Base-by-base conservation (phyloP, 768 basidiomycete genomes). In the Mycena galericulata region DNA sequence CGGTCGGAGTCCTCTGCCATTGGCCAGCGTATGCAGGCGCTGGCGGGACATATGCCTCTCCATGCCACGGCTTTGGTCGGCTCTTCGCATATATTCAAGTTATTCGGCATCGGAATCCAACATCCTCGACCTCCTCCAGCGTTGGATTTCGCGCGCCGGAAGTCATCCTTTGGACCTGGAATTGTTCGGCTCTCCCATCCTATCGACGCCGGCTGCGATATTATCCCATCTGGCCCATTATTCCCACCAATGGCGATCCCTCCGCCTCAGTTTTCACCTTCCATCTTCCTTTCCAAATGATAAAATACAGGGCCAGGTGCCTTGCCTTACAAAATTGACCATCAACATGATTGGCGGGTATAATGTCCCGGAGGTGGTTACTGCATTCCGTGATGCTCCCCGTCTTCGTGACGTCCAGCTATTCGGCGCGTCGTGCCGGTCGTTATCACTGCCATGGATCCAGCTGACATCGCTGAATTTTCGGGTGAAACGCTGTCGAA, bases 361-460 rank as follows among this genome's bases (percentile, higher is more conserved):
- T 11, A 2, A 32, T 30, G 1, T 3, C 20, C 14, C 26, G 24
- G 11, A 15, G 11, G 3, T 26, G 26, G 11, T 5, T 49, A 64
- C 56, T 26, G 60, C 47, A 22, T 63, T 68, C 14, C 1, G 8
- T 24, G 40, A 62, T 41, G 60, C 67, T 6, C 67, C 66, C 6
- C n/a, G 20, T 11, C 66, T 67, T 47, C 60, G 60, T n/a, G 18
- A 68, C 18, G 60, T 57, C 1, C 18, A 12, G 10, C 40, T 68
- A 18, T 45, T 24, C 15, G 40, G 49, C 2, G 34, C 45, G 6
- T 50, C 60, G 1, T 26, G 50, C 14, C 15, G 40, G 4, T 58
- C 30, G 29, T 45, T 68, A 9, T 17, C 61, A 18, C 34, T 68
- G 18, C 67, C 67, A 1, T 68, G 67, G 67, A 40, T 22, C 18